Percentiles rank a stretch among this genome's conserved stretches.
Evolutionary conservation across 441 rosid species (phyloP).

Genomic region (Populus trichocarpa): DNA sequence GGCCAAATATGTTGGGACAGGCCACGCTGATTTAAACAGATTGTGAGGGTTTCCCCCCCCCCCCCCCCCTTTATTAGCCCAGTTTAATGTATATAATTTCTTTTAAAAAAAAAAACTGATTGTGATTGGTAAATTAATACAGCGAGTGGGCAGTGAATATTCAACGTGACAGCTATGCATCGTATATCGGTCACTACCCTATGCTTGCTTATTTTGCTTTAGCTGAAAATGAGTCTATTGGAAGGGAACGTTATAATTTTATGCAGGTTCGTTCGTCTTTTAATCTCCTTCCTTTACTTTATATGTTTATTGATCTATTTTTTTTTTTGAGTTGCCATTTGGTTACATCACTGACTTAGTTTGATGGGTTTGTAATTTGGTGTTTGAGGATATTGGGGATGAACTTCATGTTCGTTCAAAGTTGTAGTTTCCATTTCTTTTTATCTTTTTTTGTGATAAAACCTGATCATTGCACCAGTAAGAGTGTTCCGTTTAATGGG

Average conservation of each 20-base stretch:
- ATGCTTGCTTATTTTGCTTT: slow-evolving; percentile 79
- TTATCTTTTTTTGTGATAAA: neutral
- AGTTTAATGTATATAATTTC: neutral
- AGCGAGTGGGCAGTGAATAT: slow-evolving; percentile 97
- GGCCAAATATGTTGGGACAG: slow-evolving; percentile 93
- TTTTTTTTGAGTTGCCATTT: neutral
- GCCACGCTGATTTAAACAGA: slow-evolving; percentile 89
- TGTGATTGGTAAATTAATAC: neutral
- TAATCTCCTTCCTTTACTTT: no score
- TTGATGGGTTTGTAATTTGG: neutral
- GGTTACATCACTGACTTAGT: neutral
- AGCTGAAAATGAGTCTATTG: slow-evolving; percentile 94
- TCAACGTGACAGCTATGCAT: slow-evolving; percentile 92
- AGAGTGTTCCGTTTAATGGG: no score
- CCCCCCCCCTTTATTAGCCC: no score
- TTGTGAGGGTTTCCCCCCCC: slow-evolving; percentile 67
- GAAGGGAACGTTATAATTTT: slow-evolving; percentile 88
- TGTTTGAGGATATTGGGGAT: neutral
- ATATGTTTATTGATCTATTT: neutral
- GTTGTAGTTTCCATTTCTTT: neutral
- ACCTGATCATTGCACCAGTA: neutral
- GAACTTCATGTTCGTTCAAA: neutral
- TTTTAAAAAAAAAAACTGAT: neutral
- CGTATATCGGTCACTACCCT: slow-evolving; percentile 85
- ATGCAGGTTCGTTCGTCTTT: slow-evolving; percentile 62